Percentiles rank a stretch among this genome's conserved stretches.
These are phyloP conservation scores for Tulasnella sp. DNA, from an alignment of 768 basidiomycete genomes.

Conservation along the genomic window DNA sequence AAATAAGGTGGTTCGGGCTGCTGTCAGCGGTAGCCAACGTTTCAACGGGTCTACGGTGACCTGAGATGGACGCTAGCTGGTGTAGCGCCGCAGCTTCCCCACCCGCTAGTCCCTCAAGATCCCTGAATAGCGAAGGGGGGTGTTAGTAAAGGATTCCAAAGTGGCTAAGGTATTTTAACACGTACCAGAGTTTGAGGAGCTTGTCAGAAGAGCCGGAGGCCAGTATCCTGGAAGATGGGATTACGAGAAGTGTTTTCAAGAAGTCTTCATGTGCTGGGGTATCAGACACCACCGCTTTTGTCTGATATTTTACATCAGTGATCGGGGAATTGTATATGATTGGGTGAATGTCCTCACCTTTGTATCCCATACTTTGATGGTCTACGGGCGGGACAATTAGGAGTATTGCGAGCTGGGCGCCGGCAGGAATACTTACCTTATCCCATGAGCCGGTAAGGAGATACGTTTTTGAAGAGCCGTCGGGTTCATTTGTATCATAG, in stretches of 20 bases:
- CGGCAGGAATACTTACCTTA: constrained; percentile 46
- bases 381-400: constrained; percentile 45
- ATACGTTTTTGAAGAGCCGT: constrained; percentile 46
- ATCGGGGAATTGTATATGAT: neutral
- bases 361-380: constrained; percentile 82
- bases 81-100: constrained; percentile 28
- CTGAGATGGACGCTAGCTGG: constrained; percentile 64
- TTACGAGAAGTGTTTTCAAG: constrained; percentile 74
- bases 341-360: constrained; percentile 46
- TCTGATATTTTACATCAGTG: constrained; percentile 45
- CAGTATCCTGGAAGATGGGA: constrained; percentile 62
- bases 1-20: constrained; percentile 54
- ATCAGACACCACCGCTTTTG: constrained; percentile 63
- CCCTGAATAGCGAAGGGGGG: constrained; percentile 31
- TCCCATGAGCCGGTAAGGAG: constrained; percentile 96
- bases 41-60: constrained; percentile 86
- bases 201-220: constrained; percentile 91
- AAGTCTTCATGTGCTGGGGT: constrained; percentile 85
- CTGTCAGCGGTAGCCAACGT: constrained; percentile 57
- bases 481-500: constrained; percentile 42
- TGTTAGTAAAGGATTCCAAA: neutral
- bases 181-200: constrained; percentile 78
- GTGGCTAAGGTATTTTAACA: constrained; percentile 11
- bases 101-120: constrained; percentile 22
- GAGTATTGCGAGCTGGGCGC: neutral